Evolutionary conservation across 1,139 yeast genomes (phyloP), one percentile per base, ranked within the genome.

Genomic region (Diutina neorugosa): DNA sequence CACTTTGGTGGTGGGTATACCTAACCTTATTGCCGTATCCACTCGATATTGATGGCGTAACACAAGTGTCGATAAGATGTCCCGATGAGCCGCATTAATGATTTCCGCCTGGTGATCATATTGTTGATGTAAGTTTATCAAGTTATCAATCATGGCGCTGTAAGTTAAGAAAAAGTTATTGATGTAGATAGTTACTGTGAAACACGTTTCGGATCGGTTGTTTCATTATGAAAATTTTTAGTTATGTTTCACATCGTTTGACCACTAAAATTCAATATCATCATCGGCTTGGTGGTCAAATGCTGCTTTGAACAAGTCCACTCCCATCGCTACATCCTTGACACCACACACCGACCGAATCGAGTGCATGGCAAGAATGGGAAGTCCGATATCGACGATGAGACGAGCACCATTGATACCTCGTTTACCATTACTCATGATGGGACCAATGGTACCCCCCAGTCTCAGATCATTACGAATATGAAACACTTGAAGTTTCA

Each of bases 401-500:
- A 27, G 23, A 53, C 76, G 63, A 5, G 77, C 77, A 1, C 79
- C 79, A 1, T 73, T 69, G 11, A 63, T 65, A 12, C 60, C 60
- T 55, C 76, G 60, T 6, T 46, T 6, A n/a, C 40, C 21, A 14
- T 46, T 16, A 16, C 23, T 16, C 62, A 67, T 55, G 62, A 71
- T 67, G 1, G 79, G 78, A 1, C 79, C 79, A 56, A 74, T 74
- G 9, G 78, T 73, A 16, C 77, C 71, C 12, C 79, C 79, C 11
- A 75, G 70, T 51, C 74, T 64, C 4, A 68, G 63, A 58, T 71
- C 78, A 55, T 74, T 74, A 55, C 77, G 65, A 44, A 74, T 70
- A 57, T 74, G 78, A 62, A 74, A 74, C 53, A 65, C 65, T 59
- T 74, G 79, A 37, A 74, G 59, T n/a, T 44, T 2, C 48, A 44